A percentile compares a stretch with the other conserved stretches of the same genome.
These are phyloP conservation scores for Penicillium sp. DNA, from an alignment of 2,329 filamentous ascomycete species.

Conservation along the genomic window DNA sequence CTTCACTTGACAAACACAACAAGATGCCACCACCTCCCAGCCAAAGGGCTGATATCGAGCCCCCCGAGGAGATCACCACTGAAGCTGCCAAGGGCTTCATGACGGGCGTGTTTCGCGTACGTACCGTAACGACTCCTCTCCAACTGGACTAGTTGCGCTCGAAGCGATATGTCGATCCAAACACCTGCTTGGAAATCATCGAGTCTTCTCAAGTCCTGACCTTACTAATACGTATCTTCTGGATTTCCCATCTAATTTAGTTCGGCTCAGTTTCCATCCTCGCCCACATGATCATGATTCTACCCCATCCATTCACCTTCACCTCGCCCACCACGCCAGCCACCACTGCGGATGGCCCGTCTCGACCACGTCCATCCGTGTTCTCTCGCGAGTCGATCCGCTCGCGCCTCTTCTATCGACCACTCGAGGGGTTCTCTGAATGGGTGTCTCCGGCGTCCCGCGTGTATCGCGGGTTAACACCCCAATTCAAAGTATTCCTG, in stretches of 20 bases:
- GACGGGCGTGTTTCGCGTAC: slow-evolving; percentile 39
- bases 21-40: slow-evolving; percentile 40
- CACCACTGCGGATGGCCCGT: slow-evolving; percentile 15
- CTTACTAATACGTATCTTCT: too few species aligned
- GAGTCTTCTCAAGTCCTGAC: too few species aligned
- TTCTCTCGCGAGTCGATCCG: slow-evolving; percentile 29
- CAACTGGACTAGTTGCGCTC: too few species aligned
- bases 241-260: slow-evolving; percentile 14
- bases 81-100: slow-evolving; percentile 40
- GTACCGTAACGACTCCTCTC: slow-evolving; percentile 9
- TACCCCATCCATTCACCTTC: slow-evolving; percentile 40
- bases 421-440: slow-evolving; percentile 45
- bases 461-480: slow-evolving; percentile 44
- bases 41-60: slow-evolving; percentile 36
- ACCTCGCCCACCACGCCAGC: slow-evolving; percentile 25
- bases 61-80: slow-evolving; percentile 38
- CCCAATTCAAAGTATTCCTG: slow-evolving; percentile 47
- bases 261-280: slow-evolving; percentile 44
- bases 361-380: slow-evolving; percentile 18
- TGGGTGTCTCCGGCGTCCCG: slow-evolving; percentile 40
- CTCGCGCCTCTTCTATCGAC: slow-evolving; percentile 32
- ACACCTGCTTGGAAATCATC: too few species aligned
- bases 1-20: slow-evolving; percentile 1
- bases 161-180: too few species aligned
- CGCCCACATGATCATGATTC: slow-evolving; percentile 40